phyloP scores from a whole-genome alignment of 306 rosid genomes.

The Cucumis melo region DNA sequence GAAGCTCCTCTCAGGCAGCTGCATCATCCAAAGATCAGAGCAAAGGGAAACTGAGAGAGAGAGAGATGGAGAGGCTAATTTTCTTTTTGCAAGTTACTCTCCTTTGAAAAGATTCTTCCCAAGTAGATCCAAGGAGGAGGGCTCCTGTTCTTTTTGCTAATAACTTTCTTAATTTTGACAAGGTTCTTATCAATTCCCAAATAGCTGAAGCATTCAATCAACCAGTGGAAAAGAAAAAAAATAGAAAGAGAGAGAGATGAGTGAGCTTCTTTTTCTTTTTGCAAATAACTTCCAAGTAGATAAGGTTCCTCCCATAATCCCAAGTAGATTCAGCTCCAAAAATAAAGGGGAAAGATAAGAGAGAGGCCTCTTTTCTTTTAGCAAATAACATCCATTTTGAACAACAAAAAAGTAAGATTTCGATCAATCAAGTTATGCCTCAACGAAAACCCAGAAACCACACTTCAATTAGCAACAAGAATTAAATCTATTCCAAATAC shows the following conservation, averaged over 20 bases:
- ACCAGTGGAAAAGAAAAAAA: neutral
- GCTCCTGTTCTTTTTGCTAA: neutral
- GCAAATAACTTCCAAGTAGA: neutral
- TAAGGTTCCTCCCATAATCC: neutral
- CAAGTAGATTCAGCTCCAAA: neutral
- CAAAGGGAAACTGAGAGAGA: neutral
- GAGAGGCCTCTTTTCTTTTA: neutral
- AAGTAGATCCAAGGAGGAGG: neutral
- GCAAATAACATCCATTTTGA: neutral
- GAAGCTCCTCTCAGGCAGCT: neutral
- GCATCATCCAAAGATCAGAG: neutral
- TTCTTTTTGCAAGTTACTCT: too few relatives aligned
- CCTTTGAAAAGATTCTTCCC: neutral
- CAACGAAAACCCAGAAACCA: neutral
- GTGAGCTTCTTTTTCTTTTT: neutral
- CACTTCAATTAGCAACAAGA: neutral
- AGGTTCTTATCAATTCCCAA: neutral
- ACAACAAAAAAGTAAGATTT: neutral
- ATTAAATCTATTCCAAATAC: constrained; percentile 19
- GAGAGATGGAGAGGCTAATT: neutral
- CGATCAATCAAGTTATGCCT: neutral
- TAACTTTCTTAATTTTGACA: neutral
- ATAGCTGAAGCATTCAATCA: neutral
- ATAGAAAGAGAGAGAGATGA: neutral
- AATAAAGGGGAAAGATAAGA: neutral